phyloP scores from a whole-genome alignment of 352 stramenopile genomes.

The Pythium angustatum region DNA sequence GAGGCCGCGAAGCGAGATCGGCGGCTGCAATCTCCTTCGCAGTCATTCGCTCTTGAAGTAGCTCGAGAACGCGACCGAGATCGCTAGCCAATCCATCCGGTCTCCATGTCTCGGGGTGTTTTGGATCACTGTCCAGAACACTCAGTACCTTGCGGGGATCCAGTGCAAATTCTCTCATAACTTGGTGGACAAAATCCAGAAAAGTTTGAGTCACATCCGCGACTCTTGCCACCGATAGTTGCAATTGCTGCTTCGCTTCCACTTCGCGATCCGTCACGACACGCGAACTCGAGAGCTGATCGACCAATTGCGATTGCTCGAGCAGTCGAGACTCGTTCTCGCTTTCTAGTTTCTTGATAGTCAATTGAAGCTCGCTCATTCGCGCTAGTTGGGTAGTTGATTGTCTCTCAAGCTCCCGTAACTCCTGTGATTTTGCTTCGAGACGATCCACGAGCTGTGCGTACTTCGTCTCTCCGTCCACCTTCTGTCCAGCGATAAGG shows the following conservation, averaged over 20 bases:
- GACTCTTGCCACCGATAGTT: conserved; percentile 21
- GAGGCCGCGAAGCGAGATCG: conserved; percentile 31
- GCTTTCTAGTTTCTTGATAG: conserved; percentile 41
- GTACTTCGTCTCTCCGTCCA: conserved; percentile 63
- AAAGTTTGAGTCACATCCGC: conserved; percentile 18
- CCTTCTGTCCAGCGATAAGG: conserved; percentile 41
- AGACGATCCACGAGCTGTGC: conserved; percentile 44
- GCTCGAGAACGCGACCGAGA: conserved; percentile 24
- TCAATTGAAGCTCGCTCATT: conserved; percentile 31
- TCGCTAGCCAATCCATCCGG: conserved; percentile 26
- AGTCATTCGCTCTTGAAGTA: conserved; percentile 28
- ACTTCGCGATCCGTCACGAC: conserved; percentile 29
- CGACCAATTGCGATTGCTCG: conserved; percentile 44
- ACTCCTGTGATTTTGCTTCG: conserved; percentile 41
- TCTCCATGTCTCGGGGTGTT: conserved; percentile 36
- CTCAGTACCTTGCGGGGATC: conserved; percentile 25
- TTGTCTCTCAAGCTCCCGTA: conserved; percentile 34
- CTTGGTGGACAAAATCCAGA: conserved; percentile 20
- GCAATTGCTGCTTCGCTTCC: conserved; percentile 25
- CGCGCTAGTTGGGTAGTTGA: neutral
- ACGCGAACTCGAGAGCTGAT: conserved; percentile 41
- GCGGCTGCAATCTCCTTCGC: conserved; percentile 26
- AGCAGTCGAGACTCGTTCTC: conserved; percentile 31
- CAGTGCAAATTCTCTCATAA: conserved; percentile 29
- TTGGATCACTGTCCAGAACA: conserved; percentile 32